These are phyloP conservation scores for Sordariomycetes sp. DNA, from an alignment of 2,329 filamentous ascomycete species.

Conservation along the genomic window DNA sequence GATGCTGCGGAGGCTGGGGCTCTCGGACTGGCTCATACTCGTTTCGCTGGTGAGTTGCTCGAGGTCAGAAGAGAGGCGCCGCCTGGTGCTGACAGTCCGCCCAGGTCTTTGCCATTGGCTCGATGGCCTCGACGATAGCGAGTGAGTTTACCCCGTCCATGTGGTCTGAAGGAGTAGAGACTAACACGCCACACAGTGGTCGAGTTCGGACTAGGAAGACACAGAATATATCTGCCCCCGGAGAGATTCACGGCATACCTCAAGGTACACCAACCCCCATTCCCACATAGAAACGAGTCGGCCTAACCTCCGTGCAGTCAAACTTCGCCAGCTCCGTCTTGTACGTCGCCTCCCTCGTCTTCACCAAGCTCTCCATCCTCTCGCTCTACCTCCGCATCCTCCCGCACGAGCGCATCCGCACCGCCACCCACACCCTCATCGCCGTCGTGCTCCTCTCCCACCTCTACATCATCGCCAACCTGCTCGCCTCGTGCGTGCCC, in stretches of 20 bases:
- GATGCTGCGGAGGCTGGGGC: conserved; percentile 19
- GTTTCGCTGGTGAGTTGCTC: conserved; percentile 12
- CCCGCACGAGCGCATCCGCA: conserved; percentile 13
- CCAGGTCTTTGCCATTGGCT: conserved; percentile 6
- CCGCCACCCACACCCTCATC: conserved; percentile 11
- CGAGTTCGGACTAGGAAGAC: background rate
- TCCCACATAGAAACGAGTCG: background rate
- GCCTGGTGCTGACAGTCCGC: background rate
- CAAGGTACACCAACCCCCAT: conserved; percentile 1
- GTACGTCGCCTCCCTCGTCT: conserved; percentile 10
- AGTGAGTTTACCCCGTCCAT: conserved; percentile 4
- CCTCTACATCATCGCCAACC: conserved; percentile 11
- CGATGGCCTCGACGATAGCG: conserved; percentile 6
- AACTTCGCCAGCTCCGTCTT: conserved; percentile 8
- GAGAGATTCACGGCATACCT: conserved; percentile 4
- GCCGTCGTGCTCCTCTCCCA: conserved; percentile 10
- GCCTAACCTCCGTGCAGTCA: conserved; percentile 6
- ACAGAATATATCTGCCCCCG: background rate
- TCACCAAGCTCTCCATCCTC: conserved; percentile 13
- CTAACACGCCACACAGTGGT: background rate
- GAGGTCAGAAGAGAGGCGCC: background rate
- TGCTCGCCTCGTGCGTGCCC: conserved; percentile 12
- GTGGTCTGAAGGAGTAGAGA: background rate
- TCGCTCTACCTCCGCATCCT: conserved; percentile 14
- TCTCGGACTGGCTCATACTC: conserved; percentile 23